Conservation (phyloP, 257 asterid species). For the Solanum lignicaule region DNA sequence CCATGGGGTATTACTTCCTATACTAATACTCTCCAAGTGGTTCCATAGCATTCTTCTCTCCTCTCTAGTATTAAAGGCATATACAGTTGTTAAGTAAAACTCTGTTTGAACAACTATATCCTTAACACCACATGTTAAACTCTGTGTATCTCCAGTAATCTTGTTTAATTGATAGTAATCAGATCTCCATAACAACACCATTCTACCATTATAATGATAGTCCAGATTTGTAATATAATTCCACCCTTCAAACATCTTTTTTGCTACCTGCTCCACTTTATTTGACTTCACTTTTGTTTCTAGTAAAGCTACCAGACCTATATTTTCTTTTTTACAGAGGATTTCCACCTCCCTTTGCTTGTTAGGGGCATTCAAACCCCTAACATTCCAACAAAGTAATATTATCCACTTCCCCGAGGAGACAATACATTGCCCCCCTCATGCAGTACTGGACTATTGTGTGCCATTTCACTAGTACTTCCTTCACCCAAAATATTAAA, state of each 20-base stretch:
- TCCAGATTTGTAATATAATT: neutral
- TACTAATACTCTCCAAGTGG: neutral
- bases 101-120: neutral
- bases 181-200: too few relatives aligned
- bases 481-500: neutral
- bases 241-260: neutral
- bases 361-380: neutral
- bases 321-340: neutral
- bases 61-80: neutral
- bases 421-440: neutral
- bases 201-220: neutral
- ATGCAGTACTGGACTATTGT: neutral
- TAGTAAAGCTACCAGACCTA: neutral
- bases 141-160: neutral
- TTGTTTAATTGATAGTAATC: neutral
- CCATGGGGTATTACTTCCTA: neutral
- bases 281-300: neutral
- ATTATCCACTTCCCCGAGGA: neutral
- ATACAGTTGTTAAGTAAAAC: neutral
- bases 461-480: neutral
- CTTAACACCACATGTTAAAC: neutral
- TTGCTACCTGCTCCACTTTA: too few relatives aligned
- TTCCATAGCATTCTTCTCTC: neutral
- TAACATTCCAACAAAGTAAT: neutral
- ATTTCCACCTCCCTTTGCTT: neutral